Evolutionary conservation across 495 filamentous ascomycete genomes (phyloP), one percentile per base, ranked within the genome.

Genomic region (Penicillium samsonianum): DNA sequence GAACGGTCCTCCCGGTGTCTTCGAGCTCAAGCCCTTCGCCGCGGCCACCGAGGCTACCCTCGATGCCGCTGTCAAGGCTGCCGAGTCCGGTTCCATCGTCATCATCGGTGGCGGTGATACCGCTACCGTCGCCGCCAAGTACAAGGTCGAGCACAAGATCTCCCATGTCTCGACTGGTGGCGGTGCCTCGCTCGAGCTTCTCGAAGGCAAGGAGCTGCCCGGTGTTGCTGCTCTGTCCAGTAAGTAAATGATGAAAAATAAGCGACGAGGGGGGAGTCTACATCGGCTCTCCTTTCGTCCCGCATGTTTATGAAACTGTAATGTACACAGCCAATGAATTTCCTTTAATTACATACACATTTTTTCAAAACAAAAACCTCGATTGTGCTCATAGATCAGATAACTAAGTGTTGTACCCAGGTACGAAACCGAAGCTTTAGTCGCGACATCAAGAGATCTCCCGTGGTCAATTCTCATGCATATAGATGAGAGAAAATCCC

Each of bases 51-150:
- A 96, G 85, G 80, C 83, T 46, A 94, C 90, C 20, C 85, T 98
- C 63, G 87, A 97, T 64, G 90, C 89, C 48, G 90, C 86, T 25
- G 91, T 97, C 23, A 76, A 76, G 10, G 95, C 91, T 49, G 87
- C 87, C 30, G 74, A 90, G 73, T 83, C 74, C 28, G 92, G 90
- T 65, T 87, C 90, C 77, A 96, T 91, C 61, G 95, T 97, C 64
- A 98, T 99, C 77, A 96, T 99, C 68, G 94, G 94, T 57, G 94
- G 94, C 68, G 94, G 94, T 72, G 94, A 99, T 76, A 99, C 94
- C 43, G 94, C 94, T 41, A 99, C 94, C 37, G 95, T 96, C 26
- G 94, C 95, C 50, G 93, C 92, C 70, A 97, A 99, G 82, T 98
- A 96, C 69, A 87, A 88, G 31, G 91, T 87, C 40, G 94, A 99